phyloP scores from a whole-genome alignment of 495 filamentous ascomycete species.

The Aspergillus cavernicola region DNA sequence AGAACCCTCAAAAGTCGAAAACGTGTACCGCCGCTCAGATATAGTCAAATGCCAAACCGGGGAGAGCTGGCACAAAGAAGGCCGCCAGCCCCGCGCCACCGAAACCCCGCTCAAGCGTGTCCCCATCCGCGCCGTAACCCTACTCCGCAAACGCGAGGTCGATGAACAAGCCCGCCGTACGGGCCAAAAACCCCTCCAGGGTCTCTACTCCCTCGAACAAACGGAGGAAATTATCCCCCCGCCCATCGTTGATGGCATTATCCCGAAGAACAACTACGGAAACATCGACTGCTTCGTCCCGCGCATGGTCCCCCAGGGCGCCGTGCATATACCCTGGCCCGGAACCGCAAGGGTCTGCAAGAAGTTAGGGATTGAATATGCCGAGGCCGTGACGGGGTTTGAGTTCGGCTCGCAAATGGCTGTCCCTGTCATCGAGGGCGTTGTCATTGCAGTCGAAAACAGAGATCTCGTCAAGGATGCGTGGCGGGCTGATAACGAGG shows the following conservation, averaged over 20 bases:
- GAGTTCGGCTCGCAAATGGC: conserved; percentile 93
- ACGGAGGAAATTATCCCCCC: conserved; percentile 88
- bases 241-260: conserved; percentile 78
- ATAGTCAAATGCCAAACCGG: conserved; percentile 82
- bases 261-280: conserved; percentile 92
- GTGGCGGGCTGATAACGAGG: conserved; percentile 76
- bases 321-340: conserved; percentile 75
- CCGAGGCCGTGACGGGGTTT: conserved; percentile 94
- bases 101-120: conserved; percentile 79
- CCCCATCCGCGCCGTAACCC: conserved; percentile 85
- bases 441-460: conserved; percentile 81
- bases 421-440: conserved; percentile 84
- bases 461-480: conserved; percentile 72
- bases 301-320: conserved; percentile 84
- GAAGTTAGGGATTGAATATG: conserved; percentile 79
- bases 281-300: conserved; percentile 96
- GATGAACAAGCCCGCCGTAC: conserved; percentile 74
- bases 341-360: conserved; percentile 78
- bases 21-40: conserved; percentile 76
- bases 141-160: conserved; percentile 83
- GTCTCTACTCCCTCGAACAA: conserved; percentile 78
- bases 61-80: conserved; percentile 98
- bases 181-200: conserved; percentile 81
- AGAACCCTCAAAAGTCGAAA: conserved; percentile 56
- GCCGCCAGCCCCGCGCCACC: conserved; percentile 66